These are phyloP conservation scores for Pyrenophora graminea DNA, from an alignment of 2,329 filamentous ascomycete genomes.

Conservation along the genomic window DNA sequence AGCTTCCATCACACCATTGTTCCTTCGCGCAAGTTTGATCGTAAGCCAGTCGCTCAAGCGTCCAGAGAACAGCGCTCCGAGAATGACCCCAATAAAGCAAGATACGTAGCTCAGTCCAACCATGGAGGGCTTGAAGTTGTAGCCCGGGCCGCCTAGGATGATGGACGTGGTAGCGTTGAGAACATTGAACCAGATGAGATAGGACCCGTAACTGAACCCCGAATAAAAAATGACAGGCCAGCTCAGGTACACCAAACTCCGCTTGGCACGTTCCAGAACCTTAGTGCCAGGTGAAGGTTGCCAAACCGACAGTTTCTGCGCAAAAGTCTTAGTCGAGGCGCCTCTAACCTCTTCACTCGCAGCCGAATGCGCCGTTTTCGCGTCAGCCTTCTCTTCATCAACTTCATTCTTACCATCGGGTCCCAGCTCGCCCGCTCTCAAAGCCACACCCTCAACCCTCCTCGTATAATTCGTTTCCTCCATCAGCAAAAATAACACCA, in stretches of 20 bases:
- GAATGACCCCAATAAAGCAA: slow-evolving; percentile 26
- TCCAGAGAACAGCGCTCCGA: slow-evolving; percentile 25
- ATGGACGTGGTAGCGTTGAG: slow-evolving; percentile 36
- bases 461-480: slow-evolving; percentile 64
- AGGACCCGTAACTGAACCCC: slow-evolving; percentile 33
- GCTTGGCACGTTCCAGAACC: slow-evolving; percentile 26
- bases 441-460: slow-evolving; percentile 25
- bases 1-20: slow-evolving; percentile 47
- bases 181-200: slow-evolving; percentile 37
- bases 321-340: slow-evolving; percentile 19
- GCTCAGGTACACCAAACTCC: slow-evolving; percentile 35
- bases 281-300: slow-evolving; percentile 22
- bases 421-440: neutral
- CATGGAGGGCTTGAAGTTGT: slow-evolving; percentile 29
- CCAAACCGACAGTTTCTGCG: slow-evolving; percentile 30
- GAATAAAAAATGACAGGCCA: slow-evolving; percentile 43
- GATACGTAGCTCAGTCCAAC: slow-evolving; percentile 29
- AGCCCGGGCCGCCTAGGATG: slow-evolving; percentile 27
- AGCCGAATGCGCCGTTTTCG: slow-evolving; percentile 18
- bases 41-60: slow-evolving; percentile 33
- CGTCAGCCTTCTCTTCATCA: slow-evolving; percentile 32
- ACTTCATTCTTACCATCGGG: neutral
- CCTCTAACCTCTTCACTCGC: slow-evolving; percentile 12
- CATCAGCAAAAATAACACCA: slow-evolving; percentile 63
- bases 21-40: slow-evolving; percentile 41